phyloP scores from a whole-genome alignment of 2,329 filamentous ascomycete genomes.

The Exophiala spinifera region DNA sequence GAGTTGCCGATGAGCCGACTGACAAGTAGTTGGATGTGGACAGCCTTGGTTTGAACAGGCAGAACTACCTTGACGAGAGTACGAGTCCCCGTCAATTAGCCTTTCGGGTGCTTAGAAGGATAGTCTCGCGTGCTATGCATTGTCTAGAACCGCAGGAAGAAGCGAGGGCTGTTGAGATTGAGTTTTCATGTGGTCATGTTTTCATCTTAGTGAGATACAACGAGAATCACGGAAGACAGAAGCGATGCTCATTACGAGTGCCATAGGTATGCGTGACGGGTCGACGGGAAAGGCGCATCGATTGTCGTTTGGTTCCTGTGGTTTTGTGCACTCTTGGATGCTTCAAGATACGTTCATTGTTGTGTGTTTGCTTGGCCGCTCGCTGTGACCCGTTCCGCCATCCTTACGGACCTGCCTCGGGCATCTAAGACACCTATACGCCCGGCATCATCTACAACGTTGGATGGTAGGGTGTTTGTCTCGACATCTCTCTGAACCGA shows the following conservation, averaged over 20 bases:
- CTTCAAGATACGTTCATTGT: too few relatives aligned
- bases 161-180: background rate
- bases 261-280: background rate
- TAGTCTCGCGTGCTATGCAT: slow-evolving; percentile 16
- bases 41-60: slow-evolving; percentile 7
- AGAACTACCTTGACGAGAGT: slow-evolving; percentile 21
- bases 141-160: slow-evolving; percentile 15
- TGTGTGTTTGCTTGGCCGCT: too few relatives aligned
- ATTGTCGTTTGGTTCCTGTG: background rate
- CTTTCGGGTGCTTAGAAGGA: slow-evolving; percentile 10
- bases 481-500: too few relatives aligned
- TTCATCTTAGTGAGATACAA: slow-evolving; percentile 10
- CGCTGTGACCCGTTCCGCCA: too few relatives aligned
- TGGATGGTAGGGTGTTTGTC: too few relatives aligned
- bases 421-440: too few relatives aligned
- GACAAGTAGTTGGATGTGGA: slow-evolving; percentile 10
- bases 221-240: slow-evolving; percentile 6
- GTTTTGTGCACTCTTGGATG: too few relatives aligned
- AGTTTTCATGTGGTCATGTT: slow-evolving; percentile 8
- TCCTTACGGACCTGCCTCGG: too few relatives aligned
- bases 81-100: slow-evolving; percentile 21
- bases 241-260: slow-evolving; percentile 1
- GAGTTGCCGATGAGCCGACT: slow-evolving; percentile 13
- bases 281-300: background rate
- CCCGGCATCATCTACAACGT: too few relatives aligned